Percentiles rank a stretch among this genome's conserved stretches.
These are phyloP conservation scores for Periconia sp. DNA, from an alignment of 2,329 filamentous ascomycete species.

Conservation along the genomic window DNA sequence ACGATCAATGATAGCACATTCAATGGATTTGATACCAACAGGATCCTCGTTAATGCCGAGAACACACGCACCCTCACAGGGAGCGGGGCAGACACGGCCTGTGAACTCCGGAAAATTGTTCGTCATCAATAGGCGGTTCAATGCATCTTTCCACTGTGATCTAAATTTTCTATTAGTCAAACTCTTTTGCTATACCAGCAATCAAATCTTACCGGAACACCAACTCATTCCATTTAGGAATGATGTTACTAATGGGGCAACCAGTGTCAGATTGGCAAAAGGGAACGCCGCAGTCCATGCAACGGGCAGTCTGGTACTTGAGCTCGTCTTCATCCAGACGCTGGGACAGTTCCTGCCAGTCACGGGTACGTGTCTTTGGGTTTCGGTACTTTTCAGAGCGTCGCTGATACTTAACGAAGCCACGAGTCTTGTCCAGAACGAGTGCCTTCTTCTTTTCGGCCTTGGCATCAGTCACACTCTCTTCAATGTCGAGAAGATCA, in stretches of 20 bases:
- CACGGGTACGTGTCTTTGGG: slow-evolving; percentile 79
- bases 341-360: slow-evolving; percentile 89
- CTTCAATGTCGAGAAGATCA: slow-evolving; percentile 78
- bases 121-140: slow-evolving; percentile 90
- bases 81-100: slow-evolving; percentile 92
- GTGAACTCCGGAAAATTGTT: slow-evolving; percentile 99
- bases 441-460: slow-evolving; percentile 89
- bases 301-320: slow-evolving; percentile 94
- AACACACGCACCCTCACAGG: slow-evolving; percentile 94
- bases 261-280: slow-evolving; percentile 97
- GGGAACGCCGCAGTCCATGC: slow-evolving; percentile 98
- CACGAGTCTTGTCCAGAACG: slow-evolving; percentile 94
- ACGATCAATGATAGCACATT: slow-evolving; percentile 96
- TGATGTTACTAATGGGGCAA: slow-evolving; percentile 96
- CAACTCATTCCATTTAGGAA: slow-evolving; percentile 93
- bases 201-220: slow-evolving; percentile 51
- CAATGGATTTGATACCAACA: slow-evolving; percentile 97
- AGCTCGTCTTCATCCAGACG: slow-evolving; percentile 91
- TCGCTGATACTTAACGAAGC: slow-evolving; percentile 96
- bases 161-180: no score
- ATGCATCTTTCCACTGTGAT: slow-evolving; percentile 78
- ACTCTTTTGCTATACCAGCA: slow-evolving; percentile 25
- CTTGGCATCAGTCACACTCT: slow-evolving; percentile 80
- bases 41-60: slow-evolving; percentile 96
- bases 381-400: slow-evolving; percentile 91